Conservation (phyloP, 352 stramenopile genomes). For the Phytophthora foliorum region DNA sequence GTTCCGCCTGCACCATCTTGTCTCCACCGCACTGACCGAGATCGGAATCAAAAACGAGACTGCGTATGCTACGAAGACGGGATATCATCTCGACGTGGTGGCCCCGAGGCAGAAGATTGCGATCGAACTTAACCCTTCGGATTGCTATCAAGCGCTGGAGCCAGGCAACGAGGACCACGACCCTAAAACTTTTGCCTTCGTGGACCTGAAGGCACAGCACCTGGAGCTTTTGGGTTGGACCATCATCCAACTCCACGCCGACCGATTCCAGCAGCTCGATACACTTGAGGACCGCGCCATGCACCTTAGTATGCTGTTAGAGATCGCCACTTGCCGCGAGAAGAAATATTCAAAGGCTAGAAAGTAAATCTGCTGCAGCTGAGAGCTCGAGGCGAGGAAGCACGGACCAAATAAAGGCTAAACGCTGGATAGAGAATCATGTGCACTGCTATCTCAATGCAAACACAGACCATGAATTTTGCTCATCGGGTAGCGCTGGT, state of each 20-base stretch:
- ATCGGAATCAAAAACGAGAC: constrained; percentile 57
- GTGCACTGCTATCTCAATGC: constrained; percentile 12
- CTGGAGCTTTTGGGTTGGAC: constrained; percentile 73
- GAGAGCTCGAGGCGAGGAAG: background rate
- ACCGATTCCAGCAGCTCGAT: constrained; percentile 62
- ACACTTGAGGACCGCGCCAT: constrained; percentile 59
- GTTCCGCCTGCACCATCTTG: constrained; percentile 67
- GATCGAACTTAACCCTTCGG: constrained; percentile 70
- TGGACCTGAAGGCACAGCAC: constrained; percentile 75
- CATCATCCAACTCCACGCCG: constrained; percentile 68
- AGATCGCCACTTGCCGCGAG: constrained; percentile 60
- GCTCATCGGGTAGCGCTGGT: background rate
- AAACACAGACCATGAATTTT: constrained; percentile 31
- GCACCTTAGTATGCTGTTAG: constrained; percentile 75
- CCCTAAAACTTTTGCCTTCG: constrained; percentile 58
- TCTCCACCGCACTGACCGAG: constrained; percentile 63
- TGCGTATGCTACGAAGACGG: constrained; percentile 39
- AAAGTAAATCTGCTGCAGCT: constrained; percentile 12
- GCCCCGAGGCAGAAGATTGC: constrained; percentile 60
- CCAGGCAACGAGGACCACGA: constrained; percentile 43
- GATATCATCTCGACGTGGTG: constrained; percentile 72
- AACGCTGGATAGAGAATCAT: constrained; percentile 29
- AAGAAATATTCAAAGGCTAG: constrained; percentile 21
- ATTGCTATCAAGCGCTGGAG: constrained; percentile 60
- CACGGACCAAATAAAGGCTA: constrained; percentile 4